Evolutionary conservation across 2,329 filamentous ascomycete species (phyloP).

Genomic region (Venturia nashicola): DNA sequence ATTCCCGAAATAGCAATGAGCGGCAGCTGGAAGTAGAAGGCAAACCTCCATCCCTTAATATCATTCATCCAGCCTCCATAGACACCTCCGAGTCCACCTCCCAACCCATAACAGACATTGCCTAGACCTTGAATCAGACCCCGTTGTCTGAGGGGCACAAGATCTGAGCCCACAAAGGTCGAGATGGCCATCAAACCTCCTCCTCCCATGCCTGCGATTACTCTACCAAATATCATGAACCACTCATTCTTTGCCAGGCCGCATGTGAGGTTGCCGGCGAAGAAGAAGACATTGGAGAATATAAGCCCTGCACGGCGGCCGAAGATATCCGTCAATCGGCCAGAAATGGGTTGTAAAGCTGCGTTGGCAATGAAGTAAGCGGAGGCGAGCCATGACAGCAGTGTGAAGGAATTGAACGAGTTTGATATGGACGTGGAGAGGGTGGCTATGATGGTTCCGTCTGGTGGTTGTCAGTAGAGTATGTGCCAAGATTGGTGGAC

Average conservation of each 20-base stretch:
- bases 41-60: constrained; percentile 64
- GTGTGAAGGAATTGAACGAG: constrained; percentile 66
- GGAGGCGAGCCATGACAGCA: constrained; percentile 66
- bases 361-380: constrained; percentile 63
- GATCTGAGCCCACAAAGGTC: constrained; percentile 57
- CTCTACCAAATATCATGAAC: constrained; percentile 53
- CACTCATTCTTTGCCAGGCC: constrained; percentile 51
- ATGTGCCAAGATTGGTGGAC: neutral
- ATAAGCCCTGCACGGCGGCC: constrained; percentile 55
- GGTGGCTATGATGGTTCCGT: constrained; percentile 76
- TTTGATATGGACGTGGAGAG: constrained; percentile 73
- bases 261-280: constrained; percentile 50
- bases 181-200: constrained; percentile 61
- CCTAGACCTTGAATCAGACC: constrained; percentile 64
- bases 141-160: constrained; percentile 55
- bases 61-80: constrained; percentile 65
- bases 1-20: constrained; percentile 52
- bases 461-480: constrained; percentile 23
- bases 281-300: constrained; percentile 52
- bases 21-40: constrained; percentile 60
- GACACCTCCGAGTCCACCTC: constrained; percentile 55
- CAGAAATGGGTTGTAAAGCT: constrained; percentile 61
- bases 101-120: constrained; percentile 61
- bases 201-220: constrained; percentile 53
- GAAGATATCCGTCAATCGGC: constrained; percentile 70